phyloP scores from a whole-genome alignment of 805 yeast species.

The Myxozyma melibiosi region DNA sequence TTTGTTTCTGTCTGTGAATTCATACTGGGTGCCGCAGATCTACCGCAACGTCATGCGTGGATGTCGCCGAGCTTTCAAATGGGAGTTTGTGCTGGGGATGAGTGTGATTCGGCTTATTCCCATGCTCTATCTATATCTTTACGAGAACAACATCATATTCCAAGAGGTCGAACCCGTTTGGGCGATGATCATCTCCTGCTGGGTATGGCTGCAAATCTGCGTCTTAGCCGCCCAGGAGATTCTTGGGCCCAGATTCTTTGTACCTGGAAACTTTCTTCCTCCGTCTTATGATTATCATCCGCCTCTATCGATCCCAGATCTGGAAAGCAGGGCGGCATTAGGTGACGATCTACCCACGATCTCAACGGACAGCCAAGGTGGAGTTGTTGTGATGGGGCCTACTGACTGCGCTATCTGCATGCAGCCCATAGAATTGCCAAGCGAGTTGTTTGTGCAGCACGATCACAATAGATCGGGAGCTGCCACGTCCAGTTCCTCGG shows the following conservation, averaged over 20 bases:
- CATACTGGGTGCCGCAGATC: conserved; percentile 89
- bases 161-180: conserved; percentile 67
- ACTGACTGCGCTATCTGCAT: conserved; percentile 87
- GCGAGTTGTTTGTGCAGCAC: conserved; percentile 31
- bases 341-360: conserved; percentile 39
- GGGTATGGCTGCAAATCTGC: conserved; percentile 63
- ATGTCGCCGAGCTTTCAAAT: conserved; percentile 62
- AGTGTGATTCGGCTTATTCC: conserved; percentile 67
- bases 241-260: conserved; percentile 80
- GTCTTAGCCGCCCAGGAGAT: conserved; percentile 63
- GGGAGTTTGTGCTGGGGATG: conserved; percentile 76
- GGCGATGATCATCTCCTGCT: conserved; percentile 50
- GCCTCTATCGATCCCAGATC: conserved; percentile 57
- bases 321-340: conserved; percentile 49
- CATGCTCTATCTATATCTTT: conserved; percentile 59
- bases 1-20: conserved; percentile 55
- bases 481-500: conserved; percentile 34
- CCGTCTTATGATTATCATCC: conserved; percentile 85
- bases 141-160: conserved; percentile 57
- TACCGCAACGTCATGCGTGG: conserved; percentile 75
- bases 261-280: conserved; percentile 73
- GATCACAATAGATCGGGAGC: conserved; percentile 10
- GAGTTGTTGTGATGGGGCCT: conserved; percentile 24
- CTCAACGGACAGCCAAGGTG: conserved; percentile 26
- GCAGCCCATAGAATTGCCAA: conserved; percentile 63